A percentile compares a stretch with the other conserved stretches of the same genome.
phyloP scores from a whole-genome alignment of 805 yeast genomes.

The Wickerhamiella bombiphila region DNA sequence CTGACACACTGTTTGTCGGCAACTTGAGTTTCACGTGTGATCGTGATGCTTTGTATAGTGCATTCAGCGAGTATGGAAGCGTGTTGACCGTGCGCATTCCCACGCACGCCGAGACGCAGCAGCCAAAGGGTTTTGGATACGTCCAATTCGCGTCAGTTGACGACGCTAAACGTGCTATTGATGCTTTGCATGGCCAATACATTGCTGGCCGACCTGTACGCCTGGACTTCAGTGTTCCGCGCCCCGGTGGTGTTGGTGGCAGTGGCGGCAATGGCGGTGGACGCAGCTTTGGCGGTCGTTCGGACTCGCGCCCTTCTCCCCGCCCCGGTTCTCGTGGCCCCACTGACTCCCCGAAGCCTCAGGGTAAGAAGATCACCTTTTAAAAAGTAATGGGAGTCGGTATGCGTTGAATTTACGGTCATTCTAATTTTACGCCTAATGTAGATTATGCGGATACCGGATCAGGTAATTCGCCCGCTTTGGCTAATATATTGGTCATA shows the following conservation, averaged over 20 bases:
- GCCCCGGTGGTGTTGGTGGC: constrained; percentile 30
- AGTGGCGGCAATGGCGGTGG: constrained; percentile 15
- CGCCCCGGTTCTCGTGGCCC: constrained; percentile 18
- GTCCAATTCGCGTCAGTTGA: constrained; percentile 80
- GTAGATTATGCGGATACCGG: no score
- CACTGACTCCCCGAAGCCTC: constrained; percentile 10
- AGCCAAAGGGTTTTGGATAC: constrained; percentile 98
- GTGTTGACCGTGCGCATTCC: constrained; percentile 88
- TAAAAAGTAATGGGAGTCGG: no score
- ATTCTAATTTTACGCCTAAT: no score
- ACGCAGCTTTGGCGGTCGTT: constrained; percentile 14
- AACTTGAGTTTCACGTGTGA: constrained; percentile 84
- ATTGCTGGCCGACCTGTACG: constrained; percentile 88
- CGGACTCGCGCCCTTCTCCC: constrained; percentile 12
- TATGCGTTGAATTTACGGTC: no score
- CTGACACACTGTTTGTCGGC: constrained; percentile 92
- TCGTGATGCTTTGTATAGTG: constrained; percentile 60
- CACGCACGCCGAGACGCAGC: constrained; percentile 96
- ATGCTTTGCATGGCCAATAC: constrained; percentile 75
- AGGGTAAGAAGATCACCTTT: no score
- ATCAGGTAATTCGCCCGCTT: no score
- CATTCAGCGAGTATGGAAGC: constrained; percentile 65
- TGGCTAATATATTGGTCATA: no score
- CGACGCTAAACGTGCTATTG: constrained; percentile 80
- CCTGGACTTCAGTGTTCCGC: constrained; percentile 89